phyloP scores from a whole-genome alignment of 164 flowering plant genomes.

The Liriodendron chinense region DNA sequence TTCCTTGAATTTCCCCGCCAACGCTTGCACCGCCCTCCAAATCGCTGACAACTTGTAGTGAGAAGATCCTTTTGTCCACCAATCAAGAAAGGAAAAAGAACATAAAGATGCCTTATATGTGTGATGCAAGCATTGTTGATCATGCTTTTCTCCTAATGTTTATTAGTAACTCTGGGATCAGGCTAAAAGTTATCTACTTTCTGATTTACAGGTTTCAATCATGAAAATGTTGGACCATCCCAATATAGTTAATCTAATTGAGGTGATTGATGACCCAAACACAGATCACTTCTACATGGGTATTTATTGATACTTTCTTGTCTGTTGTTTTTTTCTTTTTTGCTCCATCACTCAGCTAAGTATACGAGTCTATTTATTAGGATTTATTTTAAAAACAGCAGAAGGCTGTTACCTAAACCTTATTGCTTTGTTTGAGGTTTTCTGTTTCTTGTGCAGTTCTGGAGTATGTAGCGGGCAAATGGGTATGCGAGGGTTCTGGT shows the following conservation, averaged over 20 bases:
- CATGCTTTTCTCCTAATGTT: neutral
- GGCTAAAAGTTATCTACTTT: neutral
- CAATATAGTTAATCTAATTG: conserved; percentile 92
- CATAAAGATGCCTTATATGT: neutral
- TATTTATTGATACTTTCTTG: conserved; percentile 26
- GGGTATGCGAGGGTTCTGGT: conserved; percentile 72
- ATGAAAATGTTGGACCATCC: conserved; percentile 95
- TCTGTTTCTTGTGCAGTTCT: conserved; percentile 50
- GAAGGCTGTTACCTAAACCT: neutral
- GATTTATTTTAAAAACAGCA: neutral
- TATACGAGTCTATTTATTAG: neutral
- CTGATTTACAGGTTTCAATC: conserved; percentile 62
- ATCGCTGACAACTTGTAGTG: no score
- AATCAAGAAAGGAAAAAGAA: neutral
- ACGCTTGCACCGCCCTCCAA: no score
- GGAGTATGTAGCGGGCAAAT: conserved; percentile 90
- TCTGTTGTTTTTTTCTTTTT: neutral
- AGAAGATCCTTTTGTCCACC: no score
- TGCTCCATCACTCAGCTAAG: neutral
- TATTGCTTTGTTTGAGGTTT: neutral
- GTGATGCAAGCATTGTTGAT: neutral
- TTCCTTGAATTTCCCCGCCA: no score
- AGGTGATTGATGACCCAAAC: conserved; percentile 96
- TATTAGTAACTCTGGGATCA: neutral
- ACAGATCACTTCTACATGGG: conserved; percentile 98